phyloP scores from a whole-genome alignment of 176 grass and related monocot genomes.

The Lolium perenne region DNA sequence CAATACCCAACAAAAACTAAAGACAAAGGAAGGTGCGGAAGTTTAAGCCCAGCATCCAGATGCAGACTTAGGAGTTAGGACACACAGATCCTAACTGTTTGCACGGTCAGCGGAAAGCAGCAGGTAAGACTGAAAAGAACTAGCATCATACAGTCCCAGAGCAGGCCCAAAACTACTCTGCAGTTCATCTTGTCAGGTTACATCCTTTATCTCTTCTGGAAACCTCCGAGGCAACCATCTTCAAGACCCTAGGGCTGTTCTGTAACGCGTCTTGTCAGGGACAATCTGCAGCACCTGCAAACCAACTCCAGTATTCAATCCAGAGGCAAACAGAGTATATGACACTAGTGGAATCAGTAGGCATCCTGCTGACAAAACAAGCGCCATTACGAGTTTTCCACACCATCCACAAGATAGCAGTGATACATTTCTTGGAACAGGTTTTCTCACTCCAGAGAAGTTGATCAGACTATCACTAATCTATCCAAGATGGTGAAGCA shows the following conservation, averaged over 20 bases:
- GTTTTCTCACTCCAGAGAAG: background rate
- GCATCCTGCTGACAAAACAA: too few species aligned
- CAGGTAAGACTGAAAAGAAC: background rate
- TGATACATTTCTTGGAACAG: background rate
- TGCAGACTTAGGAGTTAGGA: constrained; percentile 1
- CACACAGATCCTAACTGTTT: background rate
- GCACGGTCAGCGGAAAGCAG: background rate
- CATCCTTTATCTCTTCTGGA: background rate
- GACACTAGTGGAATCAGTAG: too few species aligned
- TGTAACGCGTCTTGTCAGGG: background rate
- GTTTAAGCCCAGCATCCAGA: background rate
- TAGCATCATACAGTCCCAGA: background rate
- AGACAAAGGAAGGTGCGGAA: background rate
- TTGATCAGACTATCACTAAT: background rate
- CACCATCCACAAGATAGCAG: background rate
- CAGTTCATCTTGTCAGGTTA: background rate
- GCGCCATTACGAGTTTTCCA: background rate
- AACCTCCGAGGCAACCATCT: background rate
- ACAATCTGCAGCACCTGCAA: background rate
- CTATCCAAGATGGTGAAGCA: background rate
- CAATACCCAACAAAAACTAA: background rate
- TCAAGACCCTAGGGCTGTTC: background rate
- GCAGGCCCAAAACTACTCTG: background rate
- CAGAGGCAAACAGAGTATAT: background rate
- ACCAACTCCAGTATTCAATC: constrained; percentile 1